Evolutionary conservation across 805 yeast species (phyloP).

Genomic region (Nakazawaea ishiwadae): DNA sequence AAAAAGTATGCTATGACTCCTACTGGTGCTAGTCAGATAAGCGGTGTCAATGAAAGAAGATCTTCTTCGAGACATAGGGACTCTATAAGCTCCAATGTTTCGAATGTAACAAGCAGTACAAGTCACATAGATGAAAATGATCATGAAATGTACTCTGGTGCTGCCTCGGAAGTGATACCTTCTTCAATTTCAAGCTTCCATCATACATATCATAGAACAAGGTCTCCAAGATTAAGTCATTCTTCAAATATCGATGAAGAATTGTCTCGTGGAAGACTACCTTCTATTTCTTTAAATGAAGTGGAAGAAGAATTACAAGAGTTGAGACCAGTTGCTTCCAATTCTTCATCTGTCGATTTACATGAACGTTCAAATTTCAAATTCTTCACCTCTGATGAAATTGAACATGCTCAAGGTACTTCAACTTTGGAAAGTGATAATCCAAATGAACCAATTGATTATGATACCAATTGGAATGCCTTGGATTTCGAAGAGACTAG

Average conservation of each 20-base stretch:
- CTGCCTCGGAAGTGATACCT: conserved; percentile 70
- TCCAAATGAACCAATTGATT: conserved; percentile 51
- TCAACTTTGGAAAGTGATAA: conserved; percentile 53
- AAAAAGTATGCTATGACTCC: conserved; percentile 3
- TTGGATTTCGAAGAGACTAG: conserved; percentile 38
- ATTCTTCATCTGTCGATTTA: conserved; percentile 31
- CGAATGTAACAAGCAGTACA: conserved; percentile 9
- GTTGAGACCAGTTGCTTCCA: conserved; percentile 30
- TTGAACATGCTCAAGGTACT: conserved; percentile 83
- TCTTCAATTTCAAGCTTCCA: conserved; percentile 76
- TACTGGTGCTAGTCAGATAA: background rate
- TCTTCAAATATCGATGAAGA: conserved; percentile 5
- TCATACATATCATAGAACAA: conserved; percentile 48
- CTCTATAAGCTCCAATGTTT: conserved; percentile 21
- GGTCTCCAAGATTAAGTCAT: conserved; percentile 12
- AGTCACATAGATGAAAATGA: conserved; percentile 49
- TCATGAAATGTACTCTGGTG: conserved; percentile 74
- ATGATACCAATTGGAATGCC: conserved; percentile 71
- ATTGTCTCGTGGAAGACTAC: conserved; percentile 9
- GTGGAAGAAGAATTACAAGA: conserved; percentile 19
- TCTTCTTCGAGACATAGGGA: conserved; percentile 27
- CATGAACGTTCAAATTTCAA: conserved; percentile 49
- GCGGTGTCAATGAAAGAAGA: conserved; percentile 9
- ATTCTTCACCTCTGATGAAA: conserved; percentile 79
- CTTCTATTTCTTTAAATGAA: conserved; percentile 12